phyloP scores from a whole-genome alignment of 140 eudicot species.

The Senecio squalidus region DNA sequence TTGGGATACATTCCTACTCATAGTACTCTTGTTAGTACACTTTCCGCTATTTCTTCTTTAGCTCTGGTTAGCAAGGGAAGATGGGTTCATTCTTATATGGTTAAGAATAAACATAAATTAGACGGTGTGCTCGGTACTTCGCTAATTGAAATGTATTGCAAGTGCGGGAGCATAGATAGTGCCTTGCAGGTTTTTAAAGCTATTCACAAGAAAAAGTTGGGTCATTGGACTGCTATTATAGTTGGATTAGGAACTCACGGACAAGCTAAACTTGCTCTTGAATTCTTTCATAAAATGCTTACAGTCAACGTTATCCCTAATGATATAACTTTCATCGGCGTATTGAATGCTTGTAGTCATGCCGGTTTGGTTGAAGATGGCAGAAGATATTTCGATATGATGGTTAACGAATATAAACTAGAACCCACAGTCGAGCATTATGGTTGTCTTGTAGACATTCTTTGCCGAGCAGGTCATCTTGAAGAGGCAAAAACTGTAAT shows the following conservation, averaged over 20 bases:
- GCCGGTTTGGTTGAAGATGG: slow-evolving; percentile 48
- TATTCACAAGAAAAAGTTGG: slow-evolving; percentile 29
- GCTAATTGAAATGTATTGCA: slow-evolving; percentile 41
- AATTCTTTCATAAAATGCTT: slow-evolving; percentile 35
- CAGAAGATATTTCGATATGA: slow-evolving; percentile 34
- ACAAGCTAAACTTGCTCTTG: slow-evolving; percentile 29
- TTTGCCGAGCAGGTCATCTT: slow-evolving; percentile 41
- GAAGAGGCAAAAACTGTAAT: slow-evolving; percentile 39
- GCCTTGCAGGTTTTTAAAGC: slow-evolving; percentile 24
- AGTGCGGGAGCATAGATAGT: slow-evolving; percentile 35
- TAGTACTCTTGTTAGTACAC: slow-evolving; percentile 37
- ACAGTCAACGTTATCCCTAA: slow-evolving; percentile 25
- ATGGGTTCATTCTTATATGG: slow-evolving; percentile 36
- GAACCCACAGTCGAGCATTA: slow-evolving; percentile 45
- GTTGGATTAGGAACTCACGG: slow-evolving; percentile 41
- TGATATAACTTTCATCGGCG: slow-evolving; percentile 40
- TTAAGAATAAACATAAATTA: slow-evolving; percentile 22
- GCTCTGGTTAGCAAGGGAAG: slow-evolving; percentile 29
- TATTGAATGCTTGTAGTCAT: slow-evolving; percentile 50
- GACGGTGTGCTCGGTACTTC: slow-evolving; percentile 37
- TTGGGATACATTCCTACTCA: slow-evolving; percentile 24
- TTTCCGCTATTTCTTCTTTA: slow-evolving; percentile 36
- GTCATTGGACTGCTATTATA: slow-evolving; percentile 41
- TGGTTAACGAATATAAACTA: slow-evolving; percentile 32
- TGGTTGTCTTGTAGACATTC: slow-evolving; percentile 48